phyloP scores from a whole-genome alignment of 2,329 filamentous ascomycete species.

The Sporothrix variecibatus region DNA sequence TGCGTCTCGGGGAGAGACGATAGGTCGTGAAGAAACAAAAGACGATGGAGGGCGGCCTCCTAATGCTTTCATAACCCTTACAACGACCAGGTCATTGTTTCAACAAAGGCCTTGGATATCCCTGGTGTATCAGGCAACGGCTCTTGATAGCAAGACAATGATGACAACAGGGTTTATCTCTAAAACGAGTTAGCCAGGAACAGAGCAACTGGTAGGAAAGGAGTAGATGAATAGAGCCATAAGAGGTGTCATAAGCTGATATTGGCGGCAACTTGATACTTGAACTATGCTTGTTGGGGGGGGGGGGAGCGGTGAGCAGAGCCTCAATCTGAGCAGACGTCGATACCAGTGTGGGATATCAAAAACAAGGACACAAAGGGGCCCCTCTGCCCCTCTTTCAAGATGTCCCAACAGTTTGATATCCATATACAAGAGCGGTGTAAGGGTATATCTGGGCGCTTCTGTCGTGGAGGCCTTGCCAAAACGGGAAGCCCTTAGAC shows the following conservation, averaged over 20 bases:
- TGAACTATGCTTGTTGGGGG: neutral
- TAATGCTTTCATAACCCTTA: neutral
- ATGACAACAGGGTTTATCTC: neutral
- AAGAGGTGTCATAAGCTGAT: neutral
- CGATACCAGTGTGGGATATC: neutral
- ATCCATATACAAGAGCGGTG: neutral
- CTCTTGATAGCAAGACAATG: constrained; percentile 10
- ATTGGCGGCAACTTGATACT: constrained; percentile 11
- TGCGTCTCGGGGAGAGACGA: neutral
- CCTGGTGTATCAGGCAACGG: neutral
- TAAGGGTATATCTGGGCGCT: neutral
- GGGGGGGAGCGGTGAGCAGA: neutral
- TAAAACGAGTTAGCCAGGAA: neutral
- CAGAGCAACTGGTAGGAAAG: neutral
- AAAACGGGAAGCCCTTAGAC: neutral
- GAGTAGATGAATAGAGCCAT: neutral
- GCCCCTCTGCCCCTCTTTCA: neutral
- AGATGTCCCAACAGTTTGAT: neutral
- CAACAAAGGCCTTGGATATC: neutral
- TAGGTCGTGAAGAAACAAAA: neutral
- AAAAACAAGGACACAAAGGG: neutral
- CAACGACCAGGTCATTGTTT: neutral
- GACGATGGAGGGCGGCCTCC: neutral
- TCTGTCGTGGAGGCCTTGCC: neutral
- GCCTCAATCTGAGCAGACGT: neutral